These are phyloP conservation scores for Canavalia ensiformis DNA, from an alignment of 306 rosid species.

Conservation along the genomic window DNA sequence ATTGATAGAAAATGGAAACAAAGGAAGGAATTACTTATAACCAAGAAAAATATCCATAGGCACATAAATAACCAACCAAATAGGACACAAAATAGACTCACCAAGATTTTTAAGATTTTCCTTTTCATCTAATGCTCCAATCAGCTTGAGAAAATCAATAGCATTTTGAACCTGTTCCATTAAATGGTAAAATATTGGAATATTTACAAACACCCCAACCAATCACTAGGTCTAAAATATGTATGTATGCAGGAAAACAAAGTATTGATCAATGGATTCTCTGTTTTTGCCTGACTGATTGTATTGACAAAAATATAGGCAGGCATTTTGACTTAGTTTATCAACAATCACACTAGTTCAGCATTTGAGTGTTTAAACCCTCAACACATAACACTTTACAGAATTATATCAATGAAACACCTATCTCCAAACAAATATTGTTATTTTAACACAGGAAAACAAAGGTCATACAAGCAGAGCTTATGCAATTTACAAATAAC, in stretches of 20 bases:
- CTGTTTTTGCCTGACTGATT: not conserved
- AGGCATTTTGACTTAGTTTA: not conserved
- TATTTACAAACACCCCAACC: conserved; percentile 22
- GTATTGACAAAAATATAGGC: not conserved
- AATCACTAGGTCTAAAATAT: conserved; percentile 17
- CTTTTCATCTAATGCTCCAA: conserved; percentile 91
- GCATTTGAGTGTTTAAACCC: not conserved
- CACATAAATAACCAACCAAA: conserved; percentile 14
- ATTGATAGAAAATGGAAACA: conserved; percentile 36
- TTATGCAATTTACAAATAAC: not conserved
- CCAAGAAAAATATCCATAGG: conserved; percentile 16
- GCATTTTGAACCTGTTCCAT: conserved; percentile 93
- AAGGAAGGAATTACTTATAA: conserved; percentile 36
- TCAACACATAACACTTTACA: not conserved
- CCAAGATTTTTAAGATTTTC: conserved; percentile 90
- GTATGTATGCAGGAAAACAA: not conserved
- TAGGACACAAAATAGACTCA: conserved; percentile 54
- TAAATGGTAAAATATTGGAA: conserved; percentile 37
- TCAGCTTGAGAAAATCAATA: conserved; percentile 85
- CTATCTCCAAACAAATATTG: conserved; percentile 25
- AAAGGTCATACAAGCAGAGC: conserved; percentile 20
- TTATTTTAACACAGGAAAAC: not conserved
- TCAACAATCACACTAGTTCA: not conserved
- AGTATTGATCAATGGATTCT: not conserved
- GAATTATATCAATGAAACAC: conserved; percentile 25